Evolutionary conservation across 2,329 filamentous ascomycete species (phyloP), one percentile per base, ranked within the genome.

Genomic region (Pseudocercospora ulei): DNA sequence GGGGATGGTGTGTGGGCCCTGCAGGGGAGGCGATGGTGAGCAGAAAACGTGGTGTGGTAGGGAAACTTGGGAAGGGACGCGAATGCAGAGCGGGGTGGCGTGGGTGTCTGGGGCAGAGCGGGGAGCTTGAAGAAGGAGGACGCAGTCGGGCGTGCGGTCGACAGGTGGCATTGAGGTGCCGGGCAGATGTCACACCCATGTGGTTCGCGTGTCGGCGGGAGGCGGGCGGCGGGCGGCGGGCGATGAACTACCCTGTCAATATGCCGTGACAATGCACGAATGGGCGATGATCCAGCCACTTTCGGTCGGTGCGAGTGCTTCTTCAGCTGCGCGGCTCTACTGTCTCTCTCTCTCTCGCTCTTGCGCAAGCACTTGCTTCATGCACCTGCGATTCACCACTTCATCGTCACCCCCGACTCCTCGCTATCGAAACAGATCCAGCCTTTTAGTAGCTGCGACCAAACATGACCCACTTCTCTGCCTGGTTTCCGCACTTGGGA

Each of bases 391-490:
- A 17, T 14, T 36, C 34, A 38, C 11, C 29, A 18, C 28, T 23
- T 20, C 37, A 13, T 18, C 20, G 19, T 12, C 14, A 17, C 33
- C 28, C 30, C 30, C 8, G 11, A 33, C 30, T 33, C 30, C 30
- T 7, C 30, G 18, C 30, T n/a, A 6, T 14, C 7, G 2, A 33
- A 33, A 6, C 17, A 19, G 11, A 12, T 7, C 5, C 18, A 11
- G 7, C 20, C 11, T 25, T 37, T 37, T 62, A 65, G 45, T 65
- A 62, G 42, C 65, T 69, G 49, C 68, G 55, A 56, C 88, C 88
- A 64, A 95, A 96, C 78, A 95, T 81, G 63, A 83, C 82, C 81
- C 84, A 96, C 56, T 80, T 75, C 70, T 88, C 76, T 11, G 88
- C 88, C 35, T 76, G 66, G 48, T 69, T 70, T 45, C 70, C 69